phyloP scores from a whole-genome alignment of 805 yeast genomes.

The Candida maltosa region DNA sequence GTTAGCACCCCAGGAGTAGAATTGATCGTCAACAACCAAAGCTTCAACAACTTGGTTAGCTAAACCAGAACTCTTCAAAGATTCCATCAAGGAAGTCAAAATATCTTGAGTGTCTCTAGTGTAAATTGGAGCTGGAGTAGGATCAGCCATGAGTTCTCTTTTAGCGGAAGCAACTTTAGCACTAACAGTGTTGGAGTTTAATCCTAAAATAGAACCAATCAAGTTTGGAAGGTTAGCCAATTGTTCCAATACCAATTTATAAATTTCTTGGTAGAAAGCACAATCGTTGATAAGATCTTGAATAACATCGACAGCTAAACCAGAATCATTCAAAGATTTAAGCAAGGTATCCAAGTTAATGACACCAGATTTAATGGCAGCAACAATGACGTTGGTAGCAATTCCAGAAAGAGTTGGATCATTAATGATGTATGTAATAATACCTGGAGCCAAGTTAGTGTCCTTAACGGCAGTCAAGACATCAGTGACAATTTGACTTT shows the following conservation, averaged over 20 bases:
- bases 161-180: conserved; percentile 7
- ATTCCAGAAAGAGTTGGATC: conserved; percentile 28
- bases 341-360: conserved; percentile 35
- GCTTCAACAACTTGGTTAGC: conserved; percentile 35
- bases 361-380: conserved; percentile 27
- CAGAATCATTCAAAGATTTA: conserved; percentile 39
- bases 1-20: conserved; percentile 36
- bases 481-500: conserved; percentile 37
- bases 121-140: conserved; percentile 5
- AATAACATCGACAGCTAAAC: conserved; percentile 36
- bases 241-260: conserved; percentile 29
- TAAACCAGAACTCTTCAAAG: conserved; percentile 41
- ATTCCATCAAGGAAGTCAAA: conserved; percentile 37
- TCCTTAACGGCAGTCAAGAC: conserved; percentile 33
- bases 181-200: conserved; percentile 16
- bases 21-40: conserved; percentile 34
- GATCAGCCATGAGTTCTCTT: conserved; percentile 10
- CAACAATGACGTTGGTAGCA: conserved; percentile 24
- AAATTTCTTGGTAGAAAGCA: conserved; percentile 36
- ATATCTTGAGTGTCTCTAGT: conserved; percentile 15
- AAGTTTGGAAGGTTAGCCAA: conserved; percentile 27
- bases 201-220: conserved; percentile 21
- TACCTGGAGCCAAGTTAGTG: conserved; percentile 34
- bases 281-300: conserved; percentile 34
- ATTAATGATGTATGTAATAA: conserved; percentile 29